These are phyloP conservation scores for Morella rubra DNA, from an alignment of 306 rosid genomes.

Conservation along the genomic window DNA sequence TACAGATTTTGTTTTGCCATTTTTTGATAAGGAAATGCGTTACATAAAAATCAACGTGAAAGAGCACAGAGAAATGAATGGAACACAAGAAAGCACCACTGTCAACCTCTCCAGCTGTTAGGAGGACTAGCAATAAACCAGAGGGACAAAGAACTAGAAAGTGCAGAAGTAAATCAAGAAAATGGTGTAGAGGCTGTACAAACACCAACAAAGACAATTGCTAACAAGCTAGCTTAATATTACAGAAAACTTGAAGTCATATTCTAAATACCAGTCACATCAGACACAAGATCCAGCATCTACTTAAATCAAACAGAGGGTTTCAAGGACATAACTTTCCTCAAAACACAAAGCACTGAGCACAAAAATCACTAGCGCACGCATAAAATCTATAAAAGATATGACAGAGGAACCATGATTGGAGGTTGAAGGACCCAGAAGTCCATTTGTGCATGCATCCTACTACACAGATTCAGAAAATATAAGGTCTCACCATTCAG, in stretches of 20 bases:
- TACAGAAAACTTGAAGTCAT: neutral
- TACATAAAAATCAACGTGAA: neutral
- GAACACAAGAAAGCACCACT: neutral
- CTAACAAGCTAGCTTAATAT: neutral
- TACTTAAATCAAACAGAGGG: neutral
- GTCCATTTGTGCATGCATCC: slow-evolving; percentile 19
- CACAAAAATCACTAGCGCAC: neutral
- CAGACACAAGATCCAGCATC: neutral
- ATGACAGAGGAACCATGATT: slow-evolving; percentile 16
- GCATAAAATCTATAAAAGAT: slow-evolving; percentile 15
- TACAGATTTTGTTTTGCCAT: slow-evolving; percentile 8
- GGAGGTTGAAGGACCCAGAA: neutral
- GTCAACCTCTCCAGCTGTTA: slow-evolving; percentile 6
- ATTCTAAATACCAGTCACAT: neutral
- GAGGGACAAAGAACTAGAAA: neutral
- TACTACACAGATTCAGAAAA: too few relatives aligned
- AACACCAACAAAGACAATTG: neutral
- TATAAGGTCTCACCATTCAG: neutral
- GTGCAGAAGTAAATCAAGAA: neutral
- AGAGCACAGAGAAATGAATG: neutral
- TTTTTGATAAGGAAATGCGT: neutral
- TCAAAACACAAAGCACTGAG: neutral
- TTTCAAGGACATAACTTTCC: neutral
- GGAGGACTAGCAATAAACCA: neutral
- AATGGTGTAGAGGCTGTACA: neutral